phyloP scores from a whole-genome alignment of 2,329 filamentous ascomycete genomes.

The Xylaria sp. region DNA sequence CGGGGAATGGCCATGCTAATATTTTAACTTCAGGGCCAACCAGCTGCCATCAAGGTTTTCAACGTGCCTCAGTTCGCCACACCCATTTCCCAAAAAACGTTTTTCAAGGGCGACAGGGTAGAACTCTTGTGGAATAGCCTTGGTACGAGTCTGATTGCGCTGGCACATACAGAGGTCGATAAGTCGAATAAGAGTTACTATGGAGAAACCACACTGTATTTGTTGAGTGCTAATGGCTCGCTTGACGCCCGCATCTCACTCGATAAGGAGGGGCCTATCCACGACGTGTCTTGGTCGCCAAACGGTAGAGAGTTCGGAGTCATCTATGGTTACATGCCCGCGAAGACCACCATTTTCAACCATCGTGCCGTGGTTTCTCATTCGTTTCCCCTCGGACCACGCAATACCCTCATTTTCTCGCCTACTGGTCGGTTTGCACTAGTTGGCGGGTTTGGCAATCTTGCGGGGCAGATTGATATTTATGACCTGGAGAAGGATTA shows the following conservation, averaged over 20 bases:
- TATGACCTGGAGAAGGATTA: constrained; percentile 96
- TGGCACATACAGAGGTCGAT: constrained; percentile 97
- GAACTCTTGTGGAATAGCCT: constrained; percentile 97
- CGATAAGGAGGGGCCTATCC: constrained; percentile 97
- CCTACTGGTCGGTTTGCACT: constrained; percentile 91
- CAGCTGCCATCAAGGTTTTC: constrained; percentile 91
- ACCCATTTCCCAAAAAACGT: constrained; percentile 94
- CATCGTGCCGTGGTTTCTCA: constrained; percentile 81
- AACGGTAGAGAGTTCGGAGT: constrained; percentile 98
- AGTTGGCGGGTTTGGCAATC: constrained; percentile 94
- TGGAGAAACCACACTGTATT: constrained; percentile 95
- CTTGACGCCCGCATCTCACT: constrained; percentile 92
- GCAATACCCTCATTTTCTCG: constrained; percentile 95
- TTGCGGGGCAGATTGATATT: constrained; percentile 96
- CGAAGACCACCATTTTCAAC: constrained; percentile 98
- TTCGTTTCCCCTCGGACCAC: constrained; percentile 82
- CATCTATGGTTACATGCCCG: constrained; percentile 98
- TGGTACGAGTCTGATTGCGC: constrained; percentile 88
- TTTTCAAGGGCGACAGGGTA: constrained; percentile 99
- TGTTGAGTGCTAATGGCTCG: constrained; percentile 86
- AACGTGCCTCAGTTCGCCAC: constrained; percentile 84
- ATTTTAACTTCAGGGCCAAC: constrained; percentile 70
- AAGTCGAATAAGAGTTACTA: constrained; percentile 99
- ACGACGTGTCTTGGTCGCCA: constrained; percentile 97
- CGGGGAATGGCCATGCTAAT: constrained; percentile 1